Evolutionary conservation across 805 yeast genomes (phyloP).

Genomic region (Starmera pachycereana): DNA sequence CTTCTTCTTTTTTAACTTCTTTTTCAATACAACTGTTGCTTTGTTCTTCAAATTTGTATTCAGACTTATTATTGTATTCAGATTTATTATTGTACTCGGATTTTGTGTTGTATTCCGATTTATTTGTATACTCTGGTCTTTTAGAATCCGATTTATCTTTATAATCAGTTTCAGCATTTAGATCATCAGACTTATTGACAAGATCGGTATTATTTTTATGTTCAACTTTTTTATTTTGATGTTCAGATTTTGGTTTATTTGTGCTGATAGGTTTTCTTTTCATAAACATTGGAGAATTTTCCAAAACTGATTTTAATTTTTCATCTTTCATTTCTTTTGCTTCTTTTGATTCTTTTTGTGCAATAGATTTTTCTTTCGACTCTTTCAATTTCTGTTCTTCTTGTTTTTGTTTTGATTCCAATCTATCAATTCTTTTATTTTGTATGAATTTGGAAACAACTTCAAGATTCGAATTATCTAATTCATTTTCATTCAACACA

Average conservation of each 20-base stretch:
- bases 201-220: neutral
- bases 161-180: neutral
- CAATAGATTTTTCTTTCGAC: neutral
- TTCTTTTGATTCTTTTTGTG: neutral
- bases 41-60: too few relatives aligned
- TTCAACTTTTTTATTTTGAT: neutral
- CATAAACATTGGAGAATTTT: neutral
- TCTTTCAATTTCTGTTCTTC: neutral
- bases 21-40: too few relatives aligned
- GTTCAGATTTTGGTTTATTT: neutral
- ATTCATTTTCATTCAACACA: neutral
- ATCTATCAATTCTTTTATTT: neutral
- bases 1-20: too few relatives aligned
- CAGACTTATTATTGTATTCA: too few relatives aligned
- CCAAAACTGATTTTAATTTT: neutral
- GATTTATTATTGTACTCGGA: too few relatives aligned
- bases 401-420: neutral
- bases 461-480: neutral
- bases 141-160: neutral
- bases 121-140: too few relatives aligned
- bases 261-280: neutral
- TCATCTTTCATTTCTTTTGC: neutral
- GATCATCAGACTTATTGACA: neutral
- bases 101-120: too few relatives aligned
- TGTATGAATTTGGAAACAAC: neutral